Conservation (phyloP, 225 moss, liverwort and hornwort species). For the Bryum argenteum region DNA sequence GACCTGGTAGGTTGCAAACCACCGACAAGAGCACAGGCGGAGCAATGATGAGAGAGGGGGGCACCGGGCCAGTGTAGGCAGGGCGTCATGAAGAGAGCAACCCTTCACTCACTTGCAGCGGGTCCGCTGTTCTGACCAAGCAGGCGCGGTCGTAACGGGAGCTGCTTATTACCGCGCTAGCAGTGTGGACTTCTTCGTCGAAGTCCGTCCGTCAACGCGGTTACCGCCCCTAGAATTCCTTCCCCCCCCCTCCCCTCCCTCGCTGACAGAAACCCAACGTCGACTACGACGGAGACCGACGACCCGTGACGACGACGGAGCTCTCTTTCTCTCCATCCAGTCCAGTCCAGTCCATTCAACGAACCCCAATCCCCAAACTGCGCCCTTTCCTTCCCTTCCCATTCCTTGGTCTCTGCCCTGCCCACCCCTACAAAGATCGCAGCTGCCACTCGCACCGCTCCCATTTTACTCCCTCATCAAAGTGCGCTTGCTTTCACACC, state of each 20-base stretch:
- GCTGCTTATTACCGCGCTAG: too few species aligned
- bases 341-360: neutral
- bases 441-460: neutral
- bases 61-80: too few species aligned
- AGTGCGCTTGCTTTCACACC: too few species aligned
- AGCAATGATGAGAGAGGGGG: too few species aligned
- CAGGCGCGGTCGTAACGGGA: too few species aligned
- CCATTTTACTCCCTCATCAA: neutral
- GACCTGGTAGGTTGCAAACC: constrained; percentile 1
- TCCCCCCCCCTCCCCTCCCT: neutral
- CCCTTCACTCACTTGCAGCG: too few species aligned
- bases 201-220: constrained; percentile 33
- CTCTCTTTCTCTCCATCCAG: too few species aligned
- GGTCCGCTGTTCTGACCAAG: too few species aligned
- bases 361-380: neutral
- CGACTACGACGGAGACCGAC: too few species aligned
- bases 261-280: too few species aligned
- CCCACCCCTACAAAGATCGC: constrained; percentile 1
- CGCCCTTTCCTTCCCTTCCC: neutral
- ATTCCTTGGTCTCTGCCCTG: neutral
- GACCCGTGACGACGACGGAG: too few species aligned
- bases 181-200: constrained; percentile 37
- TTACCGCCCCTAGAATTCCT: constrained; percentile 31
- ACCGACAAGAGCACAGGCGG: constrained; percentile 6
- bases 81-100: too few species aligned